Conservation (phyloP, 1,284 basidiomycete species). For the Ustilago vetiveriae region DNA sequence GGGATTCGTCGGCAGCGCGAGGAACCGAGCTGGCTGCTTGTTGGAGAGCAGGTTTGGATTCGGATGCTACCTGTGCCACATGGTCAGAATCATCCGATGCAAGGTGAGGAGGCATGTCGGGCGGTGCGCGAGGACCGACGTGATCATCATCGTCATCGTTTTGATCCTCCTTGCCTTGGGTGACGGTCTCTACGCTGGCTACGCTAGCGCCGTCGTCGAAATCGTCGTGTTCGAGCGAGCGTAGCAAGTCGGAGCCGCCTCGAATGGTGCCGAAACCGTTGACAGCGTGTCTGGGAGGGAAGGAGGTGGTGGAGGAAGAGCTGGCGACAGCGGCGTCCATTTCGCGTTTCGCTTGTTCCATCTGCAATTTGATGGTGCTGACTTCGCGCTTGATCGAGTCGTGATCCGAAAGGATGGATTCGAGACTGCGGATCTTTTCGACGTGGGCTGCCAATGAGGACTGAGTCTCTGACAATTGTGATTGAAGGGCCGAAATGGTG, state of each 20-base stretch:
- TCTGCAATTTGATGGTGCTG: slow-evolving; percentile 68
- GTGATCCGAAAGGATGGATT: slow-evolving; percentile 82
- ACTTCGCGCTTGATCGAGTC: slow-evolving; percentile 86
- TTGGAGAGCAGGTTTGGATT: not conserved
- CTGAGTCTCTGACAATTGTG: slow-evolving; percentile 87
- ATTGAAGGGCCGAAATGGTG: slow-evolving; percentile 74
- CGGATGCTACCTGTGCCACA: slow-evolving; percentile 17
- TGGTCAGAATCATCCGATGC: slow-evolving; percentile 22
- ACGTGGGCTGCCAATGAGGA: slow-evolving; percentile 80
- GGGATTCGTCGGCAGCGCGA: not conserved
- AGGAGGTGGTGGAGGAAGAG: slow-evolving; percentile 15
- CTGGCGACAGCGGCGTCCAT: slow-evolving; percentile 42
- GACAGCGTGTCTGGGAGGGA: slow-evolving; percentile 13
- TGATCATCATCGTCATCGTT: slow-evolving; percentile 15
- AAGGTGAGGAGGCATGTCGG: slow-evolving; percentile 47
- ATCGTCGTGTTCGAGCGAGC: slow-evolving; percentile 31
- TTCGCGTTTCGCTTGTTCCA: slow-evolving; percentile 65
- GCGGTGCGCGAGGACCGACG: slow-evolving; percentile 52
- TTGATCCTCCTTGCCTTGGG: slow-evolving; percentile 25
- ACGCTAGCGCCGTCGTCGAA: slow-evolving; percentile 62
- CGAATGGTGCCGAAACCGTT: slow-evolving; percentile 33
- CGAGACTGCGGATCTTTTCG: slow-evolving; percentile 84
- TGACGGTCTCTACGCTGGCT: slow-evolving; percentile 60
- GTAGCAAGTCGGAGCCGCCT: slow-evolving; percentile 2
- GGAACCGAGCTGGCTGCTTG: not conserved